Percentiles rank a stretch among this genome's conserved stretches.
Evolutionary conservation across 2,329 filamentous ascomycete genomes (phyloP).

Genomic region (Cladosporium sp.): DNA sequence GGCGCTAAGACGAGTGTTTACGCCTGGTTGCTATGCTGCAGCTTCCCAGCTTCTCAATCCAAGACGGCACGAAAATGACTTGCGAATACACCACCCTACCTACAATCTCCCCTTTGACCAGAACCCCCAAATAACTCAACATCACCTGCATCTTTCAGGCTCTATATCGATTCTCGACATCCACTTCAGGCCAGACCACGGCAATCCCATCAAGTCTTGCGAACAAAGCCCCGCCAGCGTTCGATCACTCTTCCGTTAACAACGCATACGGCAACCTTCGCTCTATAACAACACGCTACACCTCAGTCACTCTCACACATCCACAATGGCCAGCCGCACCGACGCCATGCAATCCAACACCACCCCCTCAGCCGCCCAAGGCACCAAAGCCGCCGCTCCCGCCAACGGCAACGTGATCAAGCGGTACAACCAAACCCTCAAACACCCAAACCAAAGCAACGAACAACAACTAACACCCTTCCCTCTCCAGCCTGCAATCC

Average conservation of each 20-base stretch:
- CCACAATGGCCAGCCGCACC: slow-evolving; percentile 17
- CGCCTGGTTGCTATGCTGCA: slow-evolving; percentile 10
- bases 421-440: slow-evolving; percentile 33
- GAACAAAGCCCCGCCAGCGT: slow-evolving; percentile 12
- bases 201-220: not conserved
- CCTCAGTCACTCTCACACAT: not conserved
- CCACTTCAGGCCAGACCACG: not conserved
- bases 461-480: not conserved
- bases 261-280: slow-evolving; percentile 1
- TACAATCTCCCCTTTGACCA: not conserved
- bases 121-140: not conserved
- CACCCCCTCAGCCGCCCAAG: slow-evolving; percentile 29
- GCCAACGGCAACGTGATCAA: slow-evolving; percentile 44
- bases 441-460: slow-evolving; percentile 6
- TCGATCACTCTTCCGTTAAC: slow-evolving; percentile 7
- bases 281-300: not conserved
- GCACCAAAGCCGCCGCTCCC: slow-evolving; percentile 24
- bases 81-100: not conserved
- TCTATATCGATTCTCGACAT: not conserved
- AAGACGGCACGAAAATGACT: not conserved
- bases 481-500: slow-evolving; percentile 72
- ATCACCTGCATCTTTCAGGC: not conserved
- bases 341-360: slow-evolving; percentile 24
- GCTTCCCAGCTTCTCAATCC: not conserved
- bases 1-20: slow-evolving; percentile 7